Evolutionary conservation across 148 eudicot species (phyloP), one percentile per base, ranked within the genome.

Genomic region (Rhododendron vialii): DNA sequence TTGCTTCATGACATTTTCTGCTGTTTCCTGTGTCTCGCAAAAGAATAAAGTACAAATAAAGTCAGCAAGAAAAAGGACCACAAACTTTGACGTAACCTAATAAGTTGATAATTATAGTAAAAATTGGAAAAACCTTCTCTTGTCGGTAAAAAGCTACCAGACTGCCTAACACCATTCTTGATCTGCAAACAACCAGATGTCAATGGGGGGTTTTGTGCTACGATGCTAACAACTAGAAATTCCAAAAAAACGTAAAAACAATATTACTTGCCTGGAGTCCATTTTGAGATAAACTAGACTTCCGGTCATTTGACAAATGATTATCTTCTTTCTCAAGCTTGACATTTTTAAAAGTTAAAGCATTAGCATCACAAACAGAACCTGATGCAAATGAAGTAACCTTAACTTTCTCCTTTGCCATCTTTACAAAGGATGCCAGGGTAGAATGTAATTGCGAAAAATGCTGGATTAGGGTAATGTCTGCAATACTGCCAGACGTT

Each of bases 381-480:
- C 55, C 61, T 77, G 79, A 84, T 38, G 41, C 69, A 45, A 47
- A 35, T 61, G 85, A 73, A 78, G 79, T n/a, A 69, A 50, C 57
- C 69, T 26, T 22, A 33, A 90, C 24, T 86, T 88, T 92, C 85
- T 91, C 89, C 88, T 86, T 92, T 10, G 88, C 92, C 78, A 92
- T 84, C 78, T 86, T 87, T 17, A 87, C 20, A 81, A 94, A 94
- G 45, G 90, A 74, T n/a, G 67, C 53, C 78, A 94, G 53, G 80
- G 88, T 87, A 22, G 90, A 83, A 90, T 91, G 89, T 11, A 85
- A 61, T 83, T 67, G 69, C 26, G 78, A 36, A 81, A 43, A 50
- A 71, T 86, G 47, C 57, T 50, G 86, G 5, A 90, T 18, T 22
- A 84, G 50, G 87, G 92, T 92, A 81, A 94, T 89, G 83, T 84